Base-by-base conservation (phyloP, 2,329 filamentous ascomycete genomes). In the Epichloe gansuensis region DNA sequence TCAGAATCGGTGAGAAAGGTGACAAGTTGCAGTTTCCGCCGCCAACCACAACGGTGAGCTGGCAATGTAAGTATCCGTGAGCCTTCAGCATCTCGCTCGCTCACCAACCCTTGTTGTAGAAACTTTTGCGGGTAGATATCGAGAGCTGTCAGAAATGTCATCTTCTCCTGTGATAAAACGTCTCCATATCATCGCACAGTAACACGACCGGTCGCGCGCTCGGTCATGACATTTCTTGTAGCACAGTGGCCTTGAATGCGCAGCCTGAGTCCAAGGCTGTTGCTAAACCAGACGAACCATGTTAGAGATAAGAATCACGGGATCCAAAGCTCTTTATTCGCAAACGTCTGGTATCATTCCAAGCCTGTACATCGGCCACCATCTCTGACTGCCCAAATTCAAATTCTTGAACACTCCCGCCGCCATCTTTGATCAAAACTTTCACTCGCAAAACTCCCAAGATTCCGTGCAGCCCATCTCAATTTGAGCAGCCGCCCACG, bases 31-130 rank as follows among this genome's bases (percentile, higher is more conserved):
- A 46, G 17, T 31, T 31, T 47, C 23, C 28, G 23, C 34, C 15
- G 25, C 44, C 45, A 52, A 25, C 38, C 21, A 52, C 45, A 44
- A 52, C 8, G 45, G 35, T 52, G 51, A 48, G 51, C 37, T 48
- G 45, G 51, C 45, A 44, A 52, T 52, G 51, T 48, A 44, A 47
- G 45, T 48, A 48, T 28, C 51, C 45, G 51, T n/a, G 42, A 21
- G 15, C 34, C 34, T 8, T n/a, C 51, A 15, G 9, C 12, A 31
- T 6, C 17, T 15, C 35, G 38, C 42, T n/a, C 13, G n/a, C 23
- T 41, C 15, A 23, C 35, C 9, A 52, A 12, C 45, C 25, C 25
- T 43, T 47, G 35, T 25, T 41, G 38, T n/a, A 35, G 44, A 3
- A 31, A 46, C n/a, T 13, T 34, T 34, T 46, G 23, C 42, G 17